Evolutionary conservation across 371 early-diverging fungal genomes (phyloP).

Genomic region (Mucor saturninus): DNA sequence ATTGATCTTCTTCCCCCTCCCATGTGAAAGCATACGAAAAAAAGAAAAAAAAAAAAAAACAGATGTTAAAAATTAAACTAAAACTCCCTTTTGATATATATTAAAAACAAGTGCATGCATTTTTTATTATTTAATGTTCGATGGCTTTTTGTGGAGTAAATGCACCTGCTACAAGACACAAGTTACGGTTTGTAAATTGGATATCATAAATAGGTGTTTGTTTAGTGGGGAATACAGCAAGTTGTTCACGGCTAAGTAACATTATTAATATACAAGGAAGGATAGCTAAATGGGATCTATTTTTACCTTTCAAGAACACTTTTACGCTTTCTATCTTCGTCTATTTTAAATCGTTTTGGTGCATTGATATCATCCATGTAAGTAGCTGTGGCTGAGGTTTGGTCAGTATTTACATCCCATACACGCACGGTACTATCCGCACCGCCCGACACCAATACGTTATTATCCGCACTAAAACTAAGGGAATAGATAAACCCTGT

Average conservation of each 20-base stretch:
- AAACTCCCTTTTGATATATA: neutral
- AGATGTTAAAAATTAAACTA: too few species aligned
- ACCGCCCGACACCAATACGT: constrained; percentile 88
- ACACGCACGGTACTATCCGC: constrained; percentile 94
- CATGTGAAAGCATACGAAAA: too few species aligned
- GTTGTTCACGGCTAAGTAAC: constrained; percentile 56
- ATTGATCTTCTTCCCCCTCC: too few species aligned
- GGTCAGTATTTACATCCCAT: constrained; percentile 89
- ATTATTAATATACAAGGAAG: too few species aligned
- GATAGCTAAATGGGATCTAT: neutral
- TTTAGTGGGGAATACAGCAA: constrained; percentile 90
- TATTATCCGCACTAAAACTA: constrained; percentile 85
- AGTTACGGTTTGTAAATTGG: constrained; percentile 92
- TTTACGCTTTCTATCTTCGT: constrained; percentile 28
- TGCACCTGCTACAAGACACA: constrained; percentile 76
- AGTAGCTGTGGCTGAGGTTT: constrained; percentile 11
- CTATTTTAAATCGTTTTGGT: constrained; percentile 14
- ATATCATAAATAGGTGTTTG: constrained; percentile 91
- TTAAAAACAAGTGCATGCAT: neutral
- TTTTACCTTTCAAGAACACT: constrained; percentile 29
- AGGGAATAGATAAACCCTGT: constrained; percentile 88
- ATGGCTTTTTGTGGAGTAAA: constrained; percentile 38
- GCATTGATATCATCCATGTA: constrained; percentile 18
- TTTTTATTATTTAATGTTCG: constrained; percentile 14
- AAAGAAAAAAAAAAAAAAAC: too few species aligned